Percentiles rank a stretch among this genome's conserved stretches.
Evolutionary conservation across 371 early-diverging fungal species (phyloP).

Genomic region (Rhizopus delemar): DNA sequence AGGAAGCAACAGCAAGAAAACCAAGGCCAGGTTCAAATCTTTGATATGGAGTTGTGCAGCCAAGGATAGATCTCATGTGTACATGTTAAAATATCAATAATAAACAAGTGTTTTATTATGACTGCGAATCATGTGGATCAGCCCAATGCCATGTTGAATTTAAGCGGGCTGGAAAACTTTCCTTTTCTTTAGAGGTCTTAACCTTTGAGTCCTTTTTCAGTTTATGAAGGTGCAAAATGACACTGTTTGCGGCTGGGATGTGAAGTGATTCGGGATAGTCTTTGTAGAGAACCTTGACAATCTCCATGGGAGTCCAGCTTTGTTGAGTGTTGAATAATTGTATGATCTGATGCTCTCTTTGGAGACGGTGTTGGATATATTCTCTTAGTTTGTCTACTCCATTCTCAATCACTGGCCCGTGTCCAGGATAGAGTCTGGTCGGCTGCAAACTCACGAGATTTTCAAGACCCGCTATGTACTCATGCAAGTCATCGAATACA

Average conservation of each 20-base stretch:
- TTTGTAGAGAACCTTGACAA: conserved; percentile 65
- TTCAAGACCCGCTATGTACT: conserved; percentile 67
- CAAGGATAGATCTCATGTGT: conserved; percentile 25
- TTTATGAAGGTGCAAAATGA: conserved; percentile 71
- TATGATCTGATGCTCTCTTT: conserved; percentile 77
- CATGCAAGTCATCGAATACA: conserved; percentile 73
- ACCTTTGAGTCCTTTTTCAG: conserved; percentile 64
- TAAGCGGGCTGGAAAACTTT: conserved; percentile 12
- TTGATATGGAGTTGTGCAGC: conserved; percentile 24
- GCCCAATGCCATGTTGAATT: conserved; percentile 11
- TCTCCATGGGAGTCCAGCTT: conserved; percentile 53
- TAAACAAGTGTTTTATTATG: background rate
- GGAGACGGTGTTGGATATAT: conserved; percentile 76
- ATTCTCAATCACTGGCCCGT: conserved; percentile 78
- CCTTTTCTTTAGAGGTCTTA: background rate
- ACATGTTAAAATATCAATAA: conserved; percentile 22
- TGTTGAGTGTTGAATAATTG: conserved; percentile 40
- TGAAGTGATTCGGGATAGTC: conserved; percentile 60
- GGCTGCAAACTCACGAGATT: conserved; percentile 44
- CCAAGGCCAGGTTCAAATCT: conserved; percentile 12
- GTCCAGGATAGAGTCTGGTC: conserved; percentile 64
- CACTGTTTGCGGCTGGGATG: conserved; percentile 66
- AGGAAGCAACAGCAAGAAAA: conserved; percentile 6
- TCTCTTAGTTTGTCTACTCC: conserved; percentile 59
- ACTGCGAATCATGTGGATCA: conserved; percentile 1